Evolutionary conservation across 2,329 filamentous ascomycete genomes (phyloP), one percentile per base, ranked within the genome.

Genomic region (Cryphonectria radicalis): DNA sequence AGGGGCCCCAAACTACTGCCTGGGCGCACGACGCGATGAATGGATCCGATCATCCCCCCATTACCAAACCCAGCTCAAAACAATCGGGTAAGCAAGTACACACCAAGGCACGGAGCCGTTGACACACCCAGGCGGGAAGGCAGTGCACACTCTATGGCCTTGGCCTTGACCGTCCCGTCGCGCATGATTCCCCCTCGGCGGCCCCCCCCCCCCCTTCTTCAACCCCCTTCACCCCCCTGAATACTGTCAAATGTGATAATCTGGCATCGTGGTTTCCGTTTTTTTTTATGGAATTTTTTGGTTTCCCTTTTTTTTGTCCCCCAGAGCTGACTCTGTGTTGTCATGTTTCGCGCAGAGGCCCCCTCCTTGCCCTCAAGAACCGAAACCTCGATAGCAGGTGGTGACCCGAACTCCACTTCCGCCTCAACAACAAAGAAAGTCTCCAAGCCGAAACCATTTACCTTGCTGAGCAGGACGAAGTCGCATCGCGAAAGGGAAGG

Each of bases 371-470:
- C 84, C 55, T 84, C 86, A 63, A 84, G 80, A 76, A 87, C 88
- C 73, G 85, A 89, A 72, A 77, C 86, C 59, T 88, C 88, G 71
- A 76, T 88, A 62, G 68, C 79, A 69, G 86, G 89, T 63, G 78
- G 81, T 78, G 87, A 89, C 68, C 68, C 55, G 62, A 70, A 63
- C 68, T 75, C 77, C 68, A 69, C 75, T 59, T 76, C 78, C 28
- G n/a, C 57, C 17, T 62, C 67, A 37, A 59, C 70, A 59, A 66
- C 66, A 65, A 87, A 84, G 78, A 87, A 83, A 77, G 80, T 77
- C n/a, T 66, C 70, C 74, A 89, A 89, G 75, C 82, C 84, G 19
- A 90, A 89, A 73, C 82, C 86, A 11, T 90, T 90, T 78, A 82
- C 82, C 28, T 79, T 87, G 35, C 78, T 90, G 22, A 82, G 83